Evolutionary conservation across 257 asterid genomes (phyloP), one percentile per base, ranked within the genome.

Genomic region (Primulina huaijiensis): DNA sequence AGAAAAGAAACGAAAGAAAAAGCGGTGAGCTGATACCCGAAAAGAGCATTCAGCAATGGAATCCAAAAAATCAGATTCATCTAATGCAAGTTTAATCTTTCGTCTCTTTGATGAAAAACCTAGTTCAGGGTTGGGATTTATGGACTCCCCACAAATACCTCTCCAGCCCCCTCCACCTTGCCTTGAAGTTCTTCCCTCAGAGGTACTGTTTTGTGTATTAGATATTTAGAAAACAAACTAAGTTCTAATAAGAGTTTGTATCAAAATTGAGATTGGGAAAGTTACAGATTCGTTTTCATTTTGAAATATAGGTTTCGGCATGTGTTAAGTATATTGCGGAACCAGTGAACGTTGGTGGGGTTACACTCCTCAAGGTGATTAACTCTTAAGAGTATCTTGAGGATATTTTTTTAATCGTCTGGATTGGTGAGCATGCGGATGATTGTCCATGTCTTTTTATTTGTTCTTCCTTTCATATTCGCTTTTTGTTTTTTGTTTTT

Each of bases 81-180:
- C 80, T 1, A 53, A 69, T 62, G 87, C 77, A 67, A 58, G 58
- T 2, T 67, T 74, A 61, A 68, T 76, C 10, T 93, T 83, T 76
- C 81, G 85, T 46, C 83, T 89, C 8, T 89, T 87, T 71, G 92
- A 74, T 71, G 92, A 78, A 50, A 87, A 76, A 23, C 75, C 89
- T 55, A 73, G 77, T 67, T 46, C 83, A 7, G 92, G 82, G 9
- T 75, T 71, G 63, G 87, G 89, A 4, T 87, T 89, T 69, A 75
- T 82, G 8, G 86, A 88, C 43, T 77, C 72, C 75, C 79, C 88
- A 0, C 87, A 83, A 59, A 79, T 82, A 66, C 76, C 91, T 50
- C 82, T 66, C 56, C 83, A 83, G 21, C 89, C 95, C 1, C 92
- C 87, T 17, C 99, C 97, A 64, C 93, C 97, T 37, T 86, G 83